Conservation (phyloP, 495 filamentous ascomycete species). For the Annulohypoxylon moriforme region DNA sequence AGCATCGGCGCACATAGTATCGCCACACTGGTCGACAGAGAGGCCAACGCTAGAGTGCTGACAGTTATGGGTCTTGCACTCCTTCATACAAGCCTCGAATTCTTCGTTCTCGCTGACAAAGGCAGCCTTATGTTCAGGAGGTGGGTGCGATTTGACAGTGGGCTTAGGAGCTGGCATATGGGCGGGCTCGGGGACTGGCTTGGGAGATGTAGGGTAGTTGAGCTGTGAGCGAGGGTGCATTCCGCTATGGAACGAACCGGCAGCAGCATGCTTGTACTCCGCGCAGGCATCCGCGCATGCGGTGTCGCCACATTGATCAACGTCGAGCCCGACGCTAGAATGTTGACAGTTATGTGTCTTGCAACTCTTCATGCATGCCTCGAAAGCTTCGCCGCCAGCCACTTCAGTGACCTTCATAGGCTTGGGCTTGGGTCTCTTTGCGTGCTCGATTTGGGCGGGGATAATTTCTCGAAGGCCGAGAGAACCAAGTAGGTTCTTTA, state of each 20-base stretch:
- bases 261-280: not conserved
- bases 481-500: not conserved
- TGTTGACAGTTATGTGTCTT: slow-evolving; percentile 22
- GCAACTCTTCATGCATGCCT: slow-evolving; percentile 24
- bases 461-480: slow-evolving; percentile 4
- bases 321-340: slow-evolving; percentile 2
- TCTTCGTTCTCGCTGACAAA: not conserved
- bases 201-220: not conserved
- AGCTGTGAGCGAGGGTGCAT: not conserved
- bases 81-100: slow-evolving; percentile 15
- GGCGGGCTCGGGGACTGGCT: not conserved
- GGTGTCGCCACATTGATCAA: slow-evolving; percentile 15
- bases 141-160: not conserved
- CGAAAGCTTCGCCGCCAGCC: not conserved
- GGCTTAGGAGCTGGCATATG: not conserved
- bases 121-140: not conserved
- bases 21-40: slow-evolving; percentile 19
- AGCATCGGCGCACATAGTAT: slow-evolving; percentile 11
- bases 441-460: not conserved
- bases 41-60: slow-evolving; percentile 18
- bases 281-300: not conserved
- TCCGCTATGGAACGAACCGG: not conserved
- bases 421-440: not conserved
- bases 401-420: not conserved
- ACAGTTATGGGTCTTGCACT: slow-evolving; percentile 33